Conservation (phyloP, 176 grass and related monocot genomes). For the Microstegium vimineum region DNA sequence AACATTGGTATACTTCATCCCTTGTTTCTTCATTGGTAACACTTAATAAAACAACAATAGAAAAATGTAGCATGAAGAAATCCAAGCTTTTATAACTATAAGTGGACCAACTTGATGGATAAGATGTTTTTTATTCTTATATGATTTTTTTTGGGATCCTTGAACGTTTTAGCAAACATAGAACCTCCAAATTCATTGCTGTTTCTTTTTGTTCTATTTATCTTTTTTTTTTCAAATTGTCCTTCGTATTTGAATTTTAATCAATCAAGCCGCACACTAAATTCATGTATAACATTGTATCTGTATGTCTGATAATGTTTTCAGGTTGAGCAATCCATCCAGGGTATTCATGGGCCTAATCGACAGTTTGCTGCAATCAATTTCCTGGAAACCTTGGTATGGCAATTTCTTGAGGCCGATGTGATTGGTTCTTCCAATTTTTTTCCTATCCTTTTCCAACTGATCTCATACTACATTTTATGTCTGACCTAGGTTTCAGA, state of each 20-base stretch:
- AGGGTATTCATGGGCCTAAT: slow-evolving; percentile 58
- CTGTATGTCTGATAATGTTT: slow-evolving; percentile 36
- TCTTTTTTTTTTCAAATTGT: neutral
- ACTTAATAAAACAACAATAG: neutral
- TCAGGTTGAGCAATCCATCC: slow-evolving; percentile 91
- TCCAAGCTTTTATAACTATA: neutral
- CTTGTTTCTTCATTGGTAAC: neutral
- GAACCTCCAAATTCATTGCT: neutral
- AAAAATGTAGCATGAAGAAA: neutral
- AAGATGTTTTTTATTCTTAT: neutral
- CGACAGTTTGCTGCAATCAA: slow-evolving; percentile 68
- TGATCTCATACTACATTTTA: slow-evolving; percentile 4
- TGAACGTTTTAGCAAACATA: slow-evolving; percentile 1
- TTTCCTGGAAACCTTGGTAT: slow-evolving; percentile 91
- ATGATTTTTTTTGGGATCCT: neutral
- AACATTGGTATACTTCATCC: neutral
- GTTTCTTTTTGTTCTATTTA: slow-evolving; percentile 11
- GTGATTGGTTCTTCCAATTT: neutral
- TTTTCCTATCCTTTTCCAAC: slow-evolving; percentile 4
- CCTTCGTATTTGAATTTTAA: neutral
- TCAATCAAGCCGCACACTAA: neutral
- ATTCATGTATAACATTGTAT: slow-evolving; percentile 12
- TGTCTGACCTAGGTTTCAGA: slow-evolving; percentile 73
- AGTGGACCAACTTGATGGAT: slow-evolving; percentile 7
- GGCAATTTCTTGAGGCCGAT: slow-evolving; percentile 10